Evolutionary conservation across 75 land plant species (phyloP).

Genomic region (Sequoia sempervirens): DNA sequence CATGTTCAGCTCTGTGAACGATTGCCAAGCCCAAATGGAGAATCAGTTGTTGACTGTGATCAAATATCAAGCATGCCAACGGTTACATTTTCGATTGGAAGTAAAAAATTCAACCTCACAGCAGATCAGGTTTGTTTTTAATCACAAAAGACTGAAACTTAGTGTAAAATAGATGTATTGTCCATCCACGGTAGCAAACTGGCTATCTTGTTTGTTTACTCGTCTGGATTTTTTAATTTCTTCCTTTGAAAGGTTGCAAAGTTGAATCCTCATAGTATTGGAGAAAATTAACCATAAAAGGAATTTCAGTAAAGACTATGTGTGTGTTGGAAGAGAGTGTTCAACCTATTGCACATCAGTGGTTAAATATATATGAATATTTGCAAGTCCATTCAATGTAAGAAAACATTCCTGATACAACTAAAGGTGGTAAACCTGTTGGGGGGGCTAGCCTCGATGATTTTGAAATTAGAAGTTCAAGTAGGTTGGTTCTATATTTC

Average conservation of each 20-base stretch:
- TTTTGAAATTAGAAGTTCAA: background rate
- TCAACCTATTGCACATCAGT: background rate
- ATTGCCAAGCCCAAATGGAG: slow-evolving; percentile 54
- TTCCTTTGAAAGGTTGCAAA: background rate
- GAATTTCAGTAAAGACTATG: background rate
- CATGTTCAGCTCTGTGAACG: slow-evolving; percentile 39
- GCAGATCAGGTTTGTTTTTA: slow-evolving; percentile 37
- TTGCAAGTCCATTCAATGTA: background rate
- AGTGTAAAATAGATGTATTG: background rate
- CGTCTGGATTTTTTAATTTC: background rate
- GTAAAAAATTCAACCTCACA: slow-evolving; percentile 28
- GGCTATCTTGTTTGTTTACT: background rate
- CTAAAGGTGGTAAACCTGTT: background rate
- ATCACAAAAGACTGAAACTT: background rate
- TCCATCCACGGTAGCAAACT: background rate
- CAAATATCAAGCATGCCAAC: slow-evolving; percentile 32
- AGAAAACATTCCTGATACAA: background rate
- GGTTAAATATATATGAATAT: background rate
- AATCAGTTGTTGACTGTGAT: slow-evolving; percentile 45
- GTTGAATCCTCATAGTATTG: background rate
- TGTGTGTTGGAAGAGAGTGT: background rate
- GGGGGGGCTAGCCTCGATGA: background rate
- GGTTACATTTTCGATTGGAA: slow-evolving; percentile 42
- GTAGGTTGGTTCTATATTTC: background rate
- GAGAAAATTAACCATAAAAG: background rate